Conservation (phyloP, 331 rosid species). For the Dryas integrifolia region DNA sequence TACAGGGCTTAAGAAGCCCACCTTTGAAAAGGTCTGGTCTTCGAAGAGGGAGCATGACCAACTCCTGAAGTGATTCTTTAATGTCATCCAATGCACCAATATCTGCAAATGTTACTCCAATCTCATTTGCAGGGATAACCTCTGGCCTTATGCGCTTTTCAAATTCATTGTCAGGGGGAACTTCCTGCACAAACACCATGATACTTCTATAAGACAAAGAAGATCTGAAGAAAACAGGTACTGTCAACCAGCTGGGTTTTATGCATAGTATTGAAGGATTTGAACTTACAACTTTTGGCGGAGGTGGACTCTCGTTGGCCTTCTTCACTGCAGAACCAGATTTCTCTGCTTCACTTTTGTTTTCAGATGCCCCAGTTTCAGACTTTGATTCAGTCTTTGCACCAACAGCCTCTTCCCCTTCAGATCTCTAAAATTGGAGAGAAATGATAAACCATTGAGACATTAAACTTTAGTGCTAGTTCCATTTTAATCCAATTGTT, state of each 20-base stretch:
- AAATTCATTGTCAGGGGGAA: slow-evolving; percentile 83
- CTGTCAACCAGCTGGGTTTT: not conserved
- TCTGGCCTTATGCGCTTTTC: slow-evolving; percentile 95
- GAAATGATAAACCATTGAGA: not conserved
- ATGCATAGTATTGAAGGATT: slow-evolving; percentile 4
- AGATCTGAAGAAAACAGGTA: slow-evolving; percentile 4
- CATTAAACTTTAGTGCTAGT: not conserved
- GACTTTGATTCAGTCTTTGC: slow-evolving; percentile 50
- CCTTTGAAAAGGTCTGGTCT: slow-evolving; percentile 98
- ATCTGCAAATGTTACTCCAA: slow-evolving; percentile 92
- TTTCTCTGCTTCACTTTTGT: slow-evolving; percentile 61
- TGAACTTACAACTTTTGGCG: slow-evolving; percentile 57
- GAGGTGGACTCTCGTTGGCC: slow-evolving; percentile 60
- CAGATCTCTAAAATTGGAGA: slow-evolving; percentile 44
- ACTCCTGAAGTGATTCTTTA: slow-evolving; percentile 91
- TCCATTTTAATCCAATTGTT: slow-evolving; percentile 11
- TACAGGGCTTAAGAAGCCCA: slow-evolving; percentile 93
- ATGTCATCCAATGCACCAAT: slow-evolving; percentile 84
- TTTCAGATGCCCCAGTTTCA: slow-evolving; percentile 54
- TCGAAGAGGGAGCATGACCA: slow-evolving; percentile 95
- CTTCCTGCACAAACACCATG: slow-evolving; percentile 53
- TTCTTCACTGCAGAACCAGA: slow-evolving; percentile 58
- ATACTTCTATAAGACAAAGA: slow-evolving; percentile 10
- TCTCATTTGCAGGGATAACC: slow-evolving; percentile 85
- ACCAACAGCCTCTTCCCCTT: slow-evolving; percentile 47